These are phyloP conservation scores for Rhynchospora breviuscula DNA, from an alignment of 176 grass and related monocot species.

Conservation along the genomic window DNA sequence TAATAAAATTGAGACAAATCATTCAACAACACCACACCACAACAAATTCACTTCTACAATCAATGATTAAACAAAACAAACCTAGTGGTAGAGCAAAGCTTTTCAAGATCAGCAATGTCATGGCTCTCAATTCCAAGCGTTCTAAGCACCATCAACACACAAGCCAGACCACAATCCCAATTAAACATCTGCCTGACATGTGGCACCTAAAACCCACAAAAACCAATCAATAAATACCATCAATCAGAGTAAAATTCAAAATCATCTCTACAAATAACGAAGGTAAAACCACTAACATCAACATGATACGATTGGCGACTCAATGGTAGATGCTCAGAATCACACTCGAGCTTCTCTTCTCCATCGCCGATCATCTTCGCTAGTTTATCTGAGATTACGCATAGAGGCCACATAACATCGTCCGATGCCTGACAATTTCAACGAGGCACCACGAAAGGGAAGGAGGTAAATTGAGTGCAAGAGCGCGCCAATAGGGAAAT, in stretches of 20 bases:
- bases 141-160: slow-evolving; percentile 89
- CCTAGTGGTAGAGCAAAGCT: slow-evolving; percentile 87
- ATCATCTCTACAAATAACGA: neutral
- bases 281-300: slow-evolving; percentile 45
- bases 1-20: neutral
- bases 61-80: slow-evolving; percentile 3
- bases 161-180: slow-evolving; percentile 97
- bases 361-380: slow-evolving; percentile 59
- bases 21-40: neutral
- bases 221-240: slow-evolving; percentile 8
- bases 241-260: neutral
- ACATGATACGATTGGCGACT: slow-evolving; percentile 48
- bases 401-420: slow-evolving; percentile 74
- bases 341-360: slow-evolving; percentile 9
- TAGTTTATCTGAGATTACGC: slow-evolving; percentile 75
- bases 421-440: neutral
- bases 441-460: neutral
- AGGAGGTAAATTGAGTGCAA: neutral
- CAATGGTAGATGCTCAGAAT: slow-evolving; percentile 16
- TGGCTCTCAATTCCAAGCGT: slow-evolving; percentile 60
- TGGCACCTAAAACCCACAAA: slow-evolving; percentile 48
- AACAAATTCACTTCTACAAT: neutral
- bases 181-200: slow-evolving; percentile 86
- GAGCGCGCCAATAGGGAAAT: neutral
- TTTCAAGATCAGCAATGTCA: slow-evolving; percentile 71